Conservation (phyloP, 352 stramenopile species). For the Globisporangium solare region DNA sequence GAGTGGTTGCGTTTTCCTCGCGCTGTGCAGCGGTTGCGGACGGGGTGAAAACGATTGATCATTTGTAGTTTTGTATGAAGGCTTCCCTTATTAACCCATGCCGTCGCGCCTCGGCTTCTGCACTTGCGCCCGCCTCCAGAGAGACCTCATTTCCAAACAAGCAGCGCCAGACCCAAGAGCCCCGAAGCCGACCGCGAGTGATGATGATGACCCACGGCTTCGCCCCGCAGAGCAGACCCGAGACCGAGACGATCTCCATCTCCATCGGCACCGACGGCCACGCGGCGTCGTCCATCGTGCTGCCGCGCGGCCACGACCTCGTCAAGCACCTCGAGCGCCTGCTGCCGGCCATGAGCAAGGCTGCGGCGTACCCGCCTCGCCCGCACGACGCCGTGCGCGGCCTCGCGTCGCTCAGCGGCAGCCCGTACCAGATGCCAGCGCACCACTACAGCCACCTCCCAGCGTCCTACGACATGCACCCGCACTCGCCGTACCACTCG, state of each 20-base stretch:
- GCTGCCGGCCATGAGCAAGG: slow-evolving; percentile 22
- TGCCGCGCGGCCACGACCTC: slow-evolving; percentile 43
- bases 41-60: neutral
- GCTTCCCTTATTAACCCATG: slow-evolving; percentile 6
- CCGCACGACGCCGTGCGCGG: slow-evolving; percentile 18
- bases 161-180: neutral
- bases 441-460: slow-evolving; percentile 10
- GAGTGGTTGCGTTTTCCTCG: neutral
- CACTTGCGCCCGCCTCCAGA: slow-evolving; percentile 4
- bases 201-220: slow-evolving; percentile 26
- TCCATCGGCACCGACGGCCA: slow-evolving; percentile 32
- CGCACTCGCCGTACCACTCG: slow-evolving; percentile 26
- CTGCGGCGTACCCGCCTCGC: neutral
- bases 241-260: slow-evolving; percentile 42
- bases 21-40: neutral
- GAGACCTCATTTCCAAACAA: slow-evolving; percentile 11
- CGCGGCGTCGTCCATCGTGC: slow-evolving; percentile 38
- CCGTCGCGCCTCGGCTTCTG: neutral
- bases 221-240: slow-evolving; percentile 10
- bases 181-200: neutral
- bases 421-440: neutral
- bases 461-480: slow-evolving; percentile 7
- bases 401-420: slow-evolving; percentile 19
- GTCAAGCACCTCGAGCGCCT: slow-evolving; percentile 44
- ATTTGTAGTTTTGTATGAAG: slow-evolving; percentile 7